Evolutionary conservation across 169 alveolate species (phyloP).

Genomic region (Pseudocohnilembus persalinus): DNA sequence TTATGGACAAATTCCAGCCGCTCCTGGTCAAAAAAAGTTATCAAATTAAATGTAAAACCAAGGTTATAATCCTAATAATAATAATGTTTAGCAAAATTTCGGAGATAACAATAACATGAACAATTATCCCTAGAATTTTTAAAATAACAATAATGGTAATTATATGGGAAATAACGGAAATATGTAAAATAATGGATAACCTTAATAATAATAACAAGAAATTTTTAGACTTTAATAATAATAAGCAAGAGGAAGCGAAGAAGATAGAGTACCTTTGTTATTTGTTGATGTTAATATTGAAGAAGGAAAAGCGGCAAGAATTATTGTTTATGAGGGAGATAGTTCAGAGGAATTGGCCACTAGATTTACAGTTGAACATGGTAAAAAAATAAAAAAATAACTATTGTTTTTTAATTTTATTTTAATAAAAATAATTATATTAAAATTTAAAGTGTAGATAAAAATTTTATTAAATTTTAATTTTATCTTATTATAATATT

Average conservation of each 20-base stretch:
- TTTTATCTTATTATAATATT: no score
- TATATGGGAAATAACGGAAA: not conserved
- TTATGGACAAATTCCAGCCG: no score
- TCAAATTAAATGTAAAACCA: no score
- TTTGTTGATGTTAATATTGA: constrained; percentile 79
- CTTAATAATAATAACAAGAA: constrained; percentile 24
- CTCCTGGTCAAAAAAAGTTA: no score
- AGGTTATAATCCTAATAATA: no score
- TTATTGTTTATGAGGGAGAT: constrained; percentile 79
- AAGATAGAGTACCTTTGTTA: constrained; percentile 59
- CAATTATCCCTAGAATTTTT: not conserved
- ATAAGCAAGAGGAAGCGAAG: constrained; percentile 9
- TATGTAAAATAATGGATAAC: no score
- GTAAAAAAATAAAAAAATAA: constrained; percentile 20
- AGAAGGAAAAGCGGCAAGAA: constrained; percentile 71
- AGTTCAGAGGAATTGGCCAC: constrained; percentile 72
- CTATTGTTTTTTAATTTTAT: not conserved
- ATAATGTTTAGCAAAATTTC: no score
- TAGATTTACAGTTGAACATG: constrained; percentile 71
- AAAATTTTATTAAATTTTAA: no score
- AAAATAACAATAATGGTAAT: no score
- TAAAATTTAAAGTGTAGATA: no score
- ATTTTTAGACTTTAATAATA: not conserved
- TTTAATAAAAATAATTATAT: not conserved
- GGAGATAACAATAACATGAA: no score